phyloP scores from a whole-genome alignment of 192 early-diverging fungal species.

The Podila horticola region DNA sequence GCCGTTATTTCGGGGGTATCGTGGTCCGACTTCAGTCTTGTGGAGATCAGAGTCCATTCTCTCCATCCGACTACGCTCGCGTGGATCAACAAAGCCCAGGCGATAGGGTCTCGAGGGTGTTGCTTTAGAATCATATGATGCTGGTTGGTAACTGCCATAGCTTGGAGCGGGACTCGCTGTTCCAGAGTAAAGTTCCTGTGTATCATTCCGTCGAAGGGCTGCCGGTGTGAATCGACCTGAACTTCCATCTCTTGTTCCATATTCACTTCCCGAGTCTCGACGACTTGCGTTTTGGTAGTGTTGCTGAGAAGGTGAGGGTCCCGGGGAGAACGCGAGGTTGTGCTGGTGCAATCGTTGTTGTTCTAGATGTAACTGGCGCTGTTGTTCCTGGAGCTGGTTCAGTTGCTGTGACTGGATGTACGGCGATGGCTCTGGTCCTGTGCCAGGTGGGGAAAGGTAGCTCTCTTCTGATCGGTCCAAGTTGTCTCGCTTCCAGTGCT shows the following conservation, averaged over 20 bases:
- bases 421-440: conserved; percentile 20
- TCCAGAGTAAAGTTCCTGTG: conserved; percentile 5
- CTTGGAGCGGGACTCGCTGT: conserved; percentile 25
- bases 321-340: conserved; percentile 10
- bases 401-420: conserved; percentile 32
- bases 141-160: conserved; percentile 24
- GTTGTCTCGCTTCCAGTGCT: conserved; percentile 36
- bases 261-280: conserved; percentile 17
- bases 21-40: conserved; percentile 35
- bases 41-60: conserved; percentile 37
- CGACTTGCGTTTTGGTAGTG: conserved; percentile 23
- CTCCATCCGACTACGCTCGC: conserved; percentile 26
- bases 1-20: conserved; percentile 13
- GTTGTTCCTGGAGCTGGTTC: conserved; percentile 45
- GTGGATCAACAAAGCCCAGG: conserved; percentile 28
- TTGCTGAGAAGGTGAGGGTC: conserved; percentile 26
- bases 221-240: conserved; percentile 28
- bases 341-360: conserved; percentile 42
- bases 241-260: background rate
- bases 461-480: conserved; percentile 6
- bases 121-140: conserved; percentile 30
- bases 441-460: conserved; percentile 12
- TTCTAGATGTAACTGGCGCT: conserved; percentile 42
- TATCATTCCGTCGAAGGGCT: conserved; percentile 18
- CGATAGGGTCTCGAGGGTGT: conserved; percentile 21